Evolutionary conservation across 768 basidiomycete species (phyloP).

Genomic region (Boletellus ananiceps): DNA sequence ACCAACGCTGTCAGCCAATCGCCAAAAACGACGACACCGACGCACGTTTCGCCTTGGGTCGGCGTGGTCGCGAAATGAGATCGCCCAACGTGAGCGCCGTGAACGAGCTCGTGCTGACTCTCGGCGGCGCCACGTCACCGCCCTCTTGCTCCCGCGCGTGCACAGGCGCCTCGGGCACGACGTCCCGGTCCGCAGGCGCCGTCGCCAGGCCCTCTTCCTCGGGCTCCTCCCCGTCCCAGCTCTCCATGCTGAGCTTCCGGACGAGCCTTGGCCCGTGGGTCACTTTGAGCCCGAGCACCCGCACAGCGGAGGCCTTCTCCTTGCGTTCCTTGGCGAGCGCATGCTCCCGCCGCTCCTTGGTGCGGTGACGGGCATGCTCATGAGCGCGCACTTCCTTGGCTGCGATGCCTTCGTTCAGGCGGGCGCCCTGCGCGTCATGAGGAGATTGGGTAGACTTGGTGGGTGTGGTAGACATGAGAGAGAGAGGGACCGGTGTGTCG

Average conservation of each 20-base stretch:
- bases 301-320: slow-evolving; percentile 20
- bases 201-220: not conserved
- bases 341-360: slow-evolving; percentile 31
- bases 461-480: slow-evolving; percentile 30
- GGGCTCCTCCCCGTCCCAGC: slow-evolving; percentile 26
- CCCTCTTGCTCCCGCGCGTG: not conserved
- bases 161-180: not conserved
- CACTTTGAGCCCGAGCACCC: slow-evolving; percentile 19
- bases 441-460: slow-evolving; percentile 16
- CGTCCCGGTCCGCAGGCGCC: not conserved
- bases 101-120: slow-evolving; percentile 8
- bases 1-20: not conserved
- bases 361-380: slow-evolving; percentile 32
- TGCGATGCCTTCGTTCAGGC: slow-evolving; percentile 13
- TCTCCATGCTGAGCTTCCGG: slow-evolving; percentile 26
- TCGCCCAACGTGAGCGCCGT: slow-evolving; percentile 26
- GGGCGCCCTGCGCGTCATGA: slow-evolving; percentile 17
- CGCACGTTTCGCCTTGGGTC: slow-evolving; percentile 24
- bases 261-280: slow-evolving; percentile 13
- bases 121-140: slow-evolving; percentile 2
- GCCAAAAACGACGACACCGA: not conserved
- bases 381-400: slow-evolving; percentile 30
- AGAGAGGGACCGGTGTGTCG: slow-evolving; percentile 2
- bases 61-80: slow-evolving; percentile 22
- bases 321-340: slow-evolving; percentile 30